Evolutionary conservation across 208 protist species (phyloP), one percentile per base, ranked within the genome.

Genomic region (Trypanosomatidae sp.): DNA sequence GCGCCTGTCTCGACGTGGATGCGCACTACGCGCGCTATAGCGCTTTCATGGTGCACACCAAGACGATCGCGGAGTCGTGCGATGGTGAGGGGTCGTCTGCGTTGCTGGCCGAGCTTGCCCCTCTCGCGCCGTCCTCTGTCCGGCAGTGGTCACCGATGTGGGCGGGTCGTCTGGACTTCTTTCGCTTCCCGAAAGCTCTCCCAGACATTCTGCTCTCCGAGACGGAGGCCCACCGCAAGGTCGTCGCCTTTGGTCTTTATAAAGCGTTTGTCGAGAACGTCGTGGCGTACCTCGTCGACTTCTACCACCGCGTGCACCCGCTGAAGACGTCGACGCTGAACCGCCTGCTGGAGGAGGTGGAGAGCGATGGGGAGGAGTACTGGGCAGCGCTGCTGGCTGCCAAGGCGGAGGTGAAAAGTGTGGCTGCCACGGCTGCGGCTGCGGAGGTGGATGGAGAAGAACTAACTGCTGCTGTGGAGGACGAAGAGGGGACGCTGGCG

Each of bases 1-100:
- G 92, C 17, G 73, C 73, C 28, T 93, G 87, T 69, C 77, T 97
- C 19, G 90, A 97, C 72, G 41, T 97, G 68, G 88, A 95, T 58
- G n/a, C 75, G 17, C 82, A 89, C 69, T 95, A 95, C 75, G 73
- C 84, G 7, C 77, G 72, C 49, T 97, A 94, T 72, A 88, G 83
- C 58, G 76, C 70, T 1, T 97, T 97, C 68, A 88, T 94, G 77
- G 68, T 89, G 41, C 47, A 74, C 30, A 91, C 89, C 4, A 92
- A 76, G 52, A 88, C 83, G 41, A 62, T 89, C 0, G 86, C 84
- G 1, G 74, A 74, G 52, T 7, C 39, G 19, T 74, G 68, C n/a
- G 71, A n/a, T n/a, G n/a, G n/a, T n/a, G n/a, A n/a, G n/a, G n/a
- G n/a, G n/a, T n/a, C 43, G 47, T 30, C 65, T 15, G 55, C 33